Percentiles rank a stretch among this genome's conserved stretches.
Evolutionary conservation across 805 yeast species (phyloP).

Genomic region (Candida ipomoeae): DNA sequence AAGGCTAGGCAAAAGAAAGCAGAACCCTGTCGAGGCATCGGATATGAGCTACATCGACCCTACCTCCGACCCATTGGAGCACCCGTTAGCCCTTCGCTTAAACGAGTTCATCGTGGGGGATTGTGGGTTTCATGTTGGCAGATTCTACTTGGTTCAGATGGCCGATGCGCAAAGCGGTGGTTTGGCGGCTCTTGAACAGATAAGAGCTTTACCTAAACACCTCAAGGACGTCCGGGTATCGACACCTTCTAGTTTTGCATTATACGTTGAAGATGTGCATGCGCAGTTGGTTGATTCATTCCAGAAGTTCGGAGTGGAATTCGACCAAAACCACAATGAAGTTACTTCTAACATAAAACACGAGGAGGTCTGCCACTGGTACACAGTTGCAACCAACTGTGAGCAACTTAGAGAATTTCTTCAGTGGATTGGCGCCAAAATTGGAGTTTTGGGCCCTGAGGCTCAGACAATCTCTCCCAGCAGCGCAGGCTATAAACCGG

Average conservation of each 20-base stretch:
- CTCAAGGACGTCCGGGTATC: conserved; percentile 9
- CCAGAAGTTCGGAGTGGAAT: conserved; percentile 30
- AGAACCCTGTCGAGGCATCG: conserved; percentile 7
- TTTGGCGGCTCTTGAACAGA: conserved; percentile 29
- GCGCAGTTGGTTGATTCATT: conserved; percentile 27
- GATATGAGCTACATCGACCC: conserved; percentile 33
- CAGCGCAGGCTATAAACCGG: conserved; percentile 26
- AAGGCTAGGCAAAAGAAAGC: conserved; percentile 26
- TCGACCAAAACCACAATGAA: conserved; percentile 30
- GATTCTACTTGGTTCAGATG: conserved; percentile 38
- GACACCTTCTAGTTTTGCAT: conserved; percentile 29
- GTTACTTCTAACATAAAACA: conserved; percentile 11
- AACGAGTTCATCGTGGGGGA: conserved; percentile 38
- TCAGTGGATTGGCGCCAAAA: conserved; percentile 18
- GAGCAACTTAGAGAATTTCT: conserved; percentile 28
- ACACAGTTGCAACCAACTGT: conserved; percentile 33
- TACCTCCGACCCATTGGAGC: conserved; percentile 32
- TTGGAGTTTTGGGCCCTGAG: conserved; percentile 16
- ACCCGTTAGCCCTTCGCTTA: conserved; percentile 30
- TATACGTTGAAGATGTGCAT: conserved; percentile 41
- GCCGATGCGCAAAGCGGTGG: conserved; percentile 34
- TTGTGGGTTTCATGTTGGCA: conserved; percentile 36
- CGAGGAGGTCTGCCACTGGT: conserved; percentile 23
- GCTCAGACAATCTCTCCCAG: conserved; percentile 13
- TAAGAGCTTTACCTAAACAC: conserved; percentile 24